A percentile compares a stretch with the other conserved stretches of the same genome.
phyloP scores from a whole-genome alignment of 2,329 filamentous ascomycete genomes.

The Cercospora beticola region DNA sequence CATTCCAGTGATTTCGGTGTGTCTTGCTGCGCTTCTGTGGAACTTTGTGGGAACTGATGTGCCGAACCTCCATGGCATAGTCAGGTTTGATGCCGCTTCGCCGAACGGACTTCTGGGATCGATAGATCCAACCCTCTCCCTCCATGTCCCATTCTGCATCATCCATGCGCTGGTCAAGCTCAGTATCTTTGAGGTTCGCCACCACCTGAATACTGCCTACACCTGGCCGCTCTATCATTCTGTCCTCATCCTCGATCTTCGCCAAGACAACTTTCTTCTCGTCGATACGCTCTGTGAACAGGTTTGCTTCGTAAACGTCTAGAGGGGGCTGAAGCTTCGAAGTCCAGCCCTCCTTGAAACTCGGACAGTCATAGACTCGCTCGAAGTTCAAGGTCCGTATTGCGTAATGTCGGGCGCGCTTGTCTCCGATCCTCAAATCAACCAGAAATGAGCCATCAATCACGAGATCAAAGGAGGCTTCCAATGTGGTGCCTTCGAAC shows the following conservation, averaged over 20 bases:
- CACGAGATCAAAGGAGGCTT: constrained; percentile 38
- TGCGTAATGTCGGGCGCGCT: constrained; percentile 16
- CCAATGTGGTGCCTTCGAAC: constrained; percentile 38
- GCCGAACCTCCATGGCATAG: constrained; percentile 24
- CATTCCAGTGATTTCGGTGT: constrained; percentile 23
- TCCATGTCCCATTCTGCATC: constrained; percentile 21
- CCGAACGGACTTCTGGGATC: constrained; percentile 12
- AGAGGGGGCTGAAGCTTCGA: constrained; percentile 14
- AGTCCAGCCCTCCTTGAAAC: constrained; percentile 4
- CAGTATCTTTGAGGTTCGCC: constrained; percentile 8
- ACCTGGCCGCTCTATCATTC: not conserved
- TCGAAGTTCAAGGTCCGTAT: constrained; percentile 24
- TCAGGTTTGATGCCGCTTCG: constrained; percentile 29
- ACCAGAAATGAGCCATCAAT: constrained; percentile 41
- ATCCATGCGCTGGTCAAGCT: not conserved
- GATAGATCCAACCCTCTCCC: constrained; percentile 24
- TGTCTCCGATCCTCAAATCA: constrained; percentile 27
- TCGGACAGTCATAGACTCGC: constrained; percentile 13
- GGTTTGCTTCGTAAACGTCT: constrained; percentile 25
- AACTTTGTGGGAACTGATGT: constrained; percentile 14
- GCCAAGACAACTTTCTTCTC: not conserved
- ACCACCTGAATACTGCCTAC: constrained; percentile 17
- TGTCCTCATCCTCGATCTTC: not conserved
- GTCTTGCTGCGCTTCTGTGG: constrained; percentile 19
- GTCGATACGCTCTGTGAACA: constrained; percentile 23